Percentiles rank a stretch among this genome's conserved stretches.
These are phyloP conservation scores for Suillus placidus DNA, from an alignment of 768 basidiomycete species.

Conservation along the genomic window DNA sequence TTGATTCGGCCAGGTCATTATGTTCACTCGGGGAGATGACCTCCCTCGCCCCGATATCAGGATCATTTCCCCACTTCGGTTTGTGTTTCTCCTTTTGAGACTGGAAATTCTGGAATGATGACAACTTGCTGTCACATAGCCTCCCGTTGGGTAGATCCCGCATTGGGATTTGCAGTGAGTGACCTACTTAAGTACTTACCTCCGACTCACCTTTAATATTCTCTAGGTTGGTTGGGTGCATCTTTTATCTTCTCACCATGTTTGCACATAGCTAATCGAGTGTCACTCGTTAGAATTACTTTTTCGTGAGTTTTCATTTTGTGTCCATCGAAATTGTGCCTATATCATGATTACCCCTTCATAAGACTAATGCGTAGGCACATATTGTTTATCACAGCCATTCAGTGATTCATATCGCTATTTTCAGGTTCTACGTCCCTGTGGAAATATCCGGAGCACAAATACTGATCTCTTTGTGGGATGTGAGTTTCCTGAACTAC, in stretches of 20 bases:
- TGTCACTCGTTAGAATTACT: constrained; percentile 52
- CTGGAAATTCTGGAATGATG: too few relatives aligned
- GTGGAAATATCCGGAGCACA: constrained; percentile 74
- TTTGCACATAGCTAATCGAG: constrained; percentile 28
- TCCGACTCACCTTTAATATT: not conserved
- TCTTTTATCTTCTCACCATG: not conserved
- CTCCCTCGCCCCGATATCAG: constrained; percentile 74
- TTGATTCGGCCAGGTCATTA: constrained; percentile 44
- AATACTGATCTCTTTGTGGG: constrained; percentile 77
- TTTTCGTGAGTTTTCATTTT: constrained; percentile 40
- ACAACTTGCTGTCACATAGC: constrained; percentile 33
- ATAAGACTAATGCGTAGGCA: constrained; percentile 11
- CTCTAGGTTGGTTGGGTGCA: constrained; percentile 17
- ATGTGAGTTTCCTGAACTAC: constrained; percentile 42
- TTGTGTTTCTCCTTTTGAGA: constrained; percentile 13
- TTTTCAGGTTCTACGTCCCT: constrained; percentile 43
- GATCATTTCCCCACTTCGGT: constrained; percentile 78
- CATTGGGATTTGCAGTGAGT: constrained; percentile 60
- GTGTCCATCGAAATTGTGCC: not conserved
- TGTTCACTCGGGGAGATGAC: constrained; percentile 81
- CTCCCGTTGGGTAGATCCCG: constrained; percentile 60
- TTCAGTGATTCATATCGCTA: not conserved
- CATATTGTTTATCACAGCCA: too few relatives aligned
- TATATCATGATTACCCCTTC: not conserved
- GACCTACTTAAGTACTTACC: constrained; percentile 17